phyloP scores from a whole-genome alignment of 2,329 filamentous ascomycete species.

The Meredithiella fracta region DNA sequence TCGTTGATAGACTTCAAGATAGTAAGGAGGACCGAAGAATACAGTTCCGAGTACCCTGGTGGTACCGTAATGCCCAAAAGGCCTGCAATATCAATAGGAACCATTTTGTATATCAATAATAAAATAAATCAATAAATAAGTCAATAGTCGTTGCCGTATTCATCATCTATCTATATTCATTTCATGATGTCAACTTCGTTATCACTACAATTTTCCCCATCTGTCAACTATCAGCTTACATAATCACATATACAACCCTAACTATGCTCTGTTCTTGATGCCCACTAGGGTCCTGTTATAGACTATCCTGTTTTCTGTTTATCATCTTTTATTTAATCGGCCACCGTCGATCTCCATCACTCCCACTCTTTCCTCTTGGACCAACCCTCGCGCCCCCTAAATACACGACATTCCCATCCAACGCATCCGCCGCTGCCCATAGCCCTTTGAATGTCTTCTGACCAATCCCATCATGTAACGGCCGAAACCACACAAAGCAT shows the following conservation, averaged over 20 bases:
- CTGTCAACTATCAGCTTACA: too few species aligned
- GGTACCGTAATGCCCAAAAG: slow-evolving; percentile 18
- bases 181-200: background rate
- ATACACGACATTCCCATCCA: background rate
- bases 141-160: too few species aligned
- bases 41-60: slow-evolving; percentile 21
- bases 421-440: slow-evolving; percentile 8
- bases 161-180: too few species aligned
- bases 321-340: background rate
- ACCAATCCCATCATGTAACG: slow-evolving; percentile 11
- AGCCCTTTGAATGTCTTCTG: slow-evolving; percentile 2
- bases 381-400: background rate
- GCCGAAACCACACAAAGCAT: slow-evolving; percentile 12
- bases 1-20: slow-evolving; percentile 30
- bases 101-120: background rate
- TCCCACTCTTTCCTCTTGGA: background rate
- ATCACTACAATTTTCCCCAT: too few species aligned
- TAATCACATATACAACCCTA: too few species aligned
- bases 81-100: slow-evolving; percentile 2
- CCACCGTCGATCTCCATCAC: background rate
- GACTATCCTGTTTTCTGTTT: too few species aligned
- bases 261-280: too few species aligned
- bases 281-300: too few species aligned
- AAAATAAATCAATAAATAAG: too few species aligned
- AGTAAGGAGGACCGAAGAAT: slow-evolving; percentile 30